phyloP scores from a whole-genome alignment of 1,284 basidiomycete species.

The Blastosporella zonata region DNA sequence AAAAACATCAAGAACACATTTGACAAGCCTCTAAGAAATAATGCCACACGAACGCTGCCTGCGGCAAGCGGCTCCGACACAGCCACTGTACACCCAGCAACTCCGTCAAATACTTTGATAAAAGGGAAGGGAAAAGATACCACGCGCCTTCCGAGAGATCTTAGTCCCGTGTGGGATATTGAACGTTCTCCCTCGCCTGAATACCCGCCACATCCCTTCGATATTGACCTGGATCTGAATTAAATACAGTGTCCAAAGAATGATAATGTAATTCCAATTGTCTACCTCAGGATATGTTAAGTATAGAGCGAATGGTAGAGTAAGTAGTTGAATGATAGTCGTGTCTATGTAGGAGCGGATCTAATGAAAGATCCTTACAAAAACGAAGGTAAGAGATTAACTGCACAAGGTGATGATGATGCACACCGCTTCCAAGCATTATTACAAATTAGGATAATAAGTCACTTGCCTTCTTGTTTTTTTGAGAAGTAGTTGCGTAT shows the following conservation, averaged over 20 bases:
- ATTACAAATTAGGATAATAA: not conserved
- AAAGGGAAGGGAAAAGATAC: constrained; percentile 24
- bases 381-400: not conserved
- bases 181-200: constrained; percentile 33
- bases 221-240: constrained; percentile 32
- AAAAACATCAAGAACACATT: constrained; percentile 78
- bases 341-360: constrained; percentile 5
- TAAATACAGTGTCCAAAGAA: not conserved
- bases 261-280: not conserved
- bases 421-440: not conserved
- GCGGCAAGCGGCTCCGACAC: constrained; percentile 12
- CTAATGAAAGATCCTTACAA: not conserved
- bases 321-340: constrained; percentile 1
- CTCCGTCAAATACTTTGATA: constrained; percentile 9
- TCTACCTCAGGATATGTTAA: too few relatives aligned
- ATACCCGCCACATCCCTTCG: constrained; percentile 22
- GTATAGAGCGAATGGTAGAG: constrained; percentile 6
- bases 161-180: constrained; percentile 58
- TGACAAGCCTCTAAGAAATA: constrained; percentile 72
- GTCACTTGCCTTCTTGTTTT: constrained; percentile 13
- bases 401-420: not conserved
- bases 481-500: constrained; percentile 19
- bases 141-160: constrained; percentile 20
- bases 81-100: constrained; percentile 3
- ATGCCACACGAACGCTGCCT: constrained; percentile 50